phyloP scores from a whole-genome alignment of 352 stramenopile genomes.

The Globisporangium heterothallicum region DNA sequence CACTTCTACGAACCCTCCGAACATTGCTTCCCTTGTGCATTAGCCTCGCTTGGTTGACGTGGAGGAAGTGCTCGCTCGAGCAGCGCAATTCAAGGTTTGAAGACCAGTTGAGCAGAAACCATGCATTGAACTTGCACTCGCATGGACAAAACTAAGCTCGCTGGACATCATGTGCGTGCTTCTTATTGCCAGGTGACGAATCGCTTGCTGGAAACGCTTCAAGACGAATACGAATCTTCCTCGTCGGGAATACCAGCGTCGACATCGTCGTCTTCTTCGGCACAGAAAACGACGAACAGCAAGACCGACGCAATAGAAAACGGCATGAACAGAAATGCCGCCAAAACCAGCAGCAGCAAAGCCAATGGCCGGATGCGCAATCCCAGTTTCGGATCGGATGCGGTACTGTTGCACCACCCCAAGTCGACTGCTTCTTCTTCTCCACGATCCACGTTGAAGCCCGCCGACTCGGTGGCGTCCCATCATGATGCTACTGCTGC shows the following conservation, averaged over 20 bases:
- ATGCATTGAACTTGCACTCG: too few relatives aligned
- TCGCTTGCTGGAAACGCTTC: constrained; percentile 20
- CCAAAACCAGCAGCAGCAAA: not conserved
- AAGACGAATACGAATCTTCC: constrained; percentile 25
- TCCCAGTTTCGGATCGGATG: not conserved
- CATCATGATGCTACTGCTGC: too few relatives aligned
- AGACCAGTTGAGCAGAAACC: too few relatives aligned
- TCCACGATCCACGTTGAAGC: too few relatives aligned
- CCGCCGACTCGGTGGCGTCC: too few relatives aligned
- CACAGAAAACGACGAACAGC: not conserved
- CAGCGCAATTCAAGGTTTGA: constrained; percentile 33
- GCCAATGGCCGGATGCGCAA: not conserved
- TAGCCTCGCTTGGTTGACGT: constrained; percentile 27
- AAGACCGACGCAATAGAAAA: not conserved
- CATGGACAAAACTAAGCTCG: not conserved
- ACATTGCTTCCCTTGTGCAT: not conserved
- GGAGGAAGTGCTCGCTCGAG: constrained; percentile 19
- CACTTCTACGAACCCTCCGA: too few relatives aligned
- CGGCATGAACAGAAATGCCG: not conserved
- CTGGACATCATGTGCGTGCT: not conserved
- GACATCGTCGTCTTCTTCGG: constrained; percentile 3
- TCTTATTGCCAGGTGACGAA: constrained; percentile 22
- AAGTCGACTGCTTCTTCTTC: too few relatives aligned
- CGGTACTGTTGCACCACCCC: too few relatives aligned
- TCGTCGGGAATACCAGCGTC: too few relatives aligned